These are phyloP conservation scores for Epichloe scottii DNA, from an alignment of 2,329 filamentous ascomycete genomes.

Conservation along the genomic window DNA sequence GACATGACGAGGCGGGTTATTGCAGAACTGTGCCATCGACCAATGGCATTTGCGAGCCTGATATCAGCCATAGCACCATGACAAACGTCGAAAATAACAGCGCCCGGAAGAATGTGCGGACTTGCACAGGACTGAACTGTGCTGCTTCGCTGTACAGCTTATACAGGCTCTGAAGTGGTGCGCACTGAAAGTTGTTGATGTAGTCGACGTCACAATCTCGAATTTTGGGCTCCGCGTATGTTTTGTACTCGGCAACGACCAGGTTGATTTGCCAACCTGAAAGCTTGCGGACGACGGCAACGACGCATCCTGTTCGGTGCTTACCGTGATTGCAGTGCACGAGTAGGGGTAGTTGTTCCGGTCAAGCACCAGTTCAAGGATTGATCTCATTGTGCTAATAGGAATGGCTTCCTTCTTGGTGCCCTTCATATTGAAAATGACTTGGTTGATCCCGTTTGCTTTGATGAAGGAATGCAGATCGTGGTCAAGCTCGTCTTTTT, in stretches of 20 bases:
- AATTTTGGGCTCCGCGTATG: conserved; percentile 48
- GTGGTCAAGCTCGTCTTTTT: conserved; percentile 42
- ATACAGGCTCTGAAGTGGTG: conserved; percentile 17
- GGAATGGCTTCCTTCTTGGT: conserved; percentile 73
- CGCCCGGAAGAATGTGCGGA: conserved; percentile 28
- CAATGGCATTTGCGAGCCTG: conserved; percentile 19
- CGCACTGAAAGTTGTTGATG: conserved; percentile 37
- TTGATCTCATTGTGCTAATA: conserved; percentile 52
- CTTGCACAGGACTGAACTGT: conserved; percentile 14
- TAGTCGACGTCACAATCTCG: conserved; percentile 49
- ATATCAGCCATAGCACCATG: conserved; percentile 30
- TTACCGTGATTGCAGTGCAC: conserved; percentile 93
- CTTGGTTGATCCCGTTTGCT: conserved; percentile 55
- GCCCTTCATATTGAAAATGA: conserved; percentile 67
- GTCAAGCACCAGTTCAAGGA: conserved; percentile 60
- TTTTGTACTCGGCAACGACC: conserved; percentile 61
- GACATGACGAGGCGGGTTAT: not conserved
- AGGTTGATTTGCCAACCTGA: conserved; percentile 51
- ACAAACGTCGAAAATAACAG: conserved; percentile 30
- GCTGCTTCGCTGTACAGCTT: conserved; percentile 4
- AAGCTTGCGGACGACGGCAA: conserved; percentile 64
- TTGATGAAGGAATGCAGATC: conserved; percentile 50
- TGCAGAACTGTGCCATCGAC: not conserved
- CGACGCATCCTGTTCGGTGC: conserved; percentile 85
- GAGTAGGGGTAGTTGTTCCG: conserved; percentile 61